Evolutionary conservation across 176 grass and related monocot species (phyloP), one percentile per base, ranked within the genome.

Genomic region (Echinochloa phyllopogon): DNA sequence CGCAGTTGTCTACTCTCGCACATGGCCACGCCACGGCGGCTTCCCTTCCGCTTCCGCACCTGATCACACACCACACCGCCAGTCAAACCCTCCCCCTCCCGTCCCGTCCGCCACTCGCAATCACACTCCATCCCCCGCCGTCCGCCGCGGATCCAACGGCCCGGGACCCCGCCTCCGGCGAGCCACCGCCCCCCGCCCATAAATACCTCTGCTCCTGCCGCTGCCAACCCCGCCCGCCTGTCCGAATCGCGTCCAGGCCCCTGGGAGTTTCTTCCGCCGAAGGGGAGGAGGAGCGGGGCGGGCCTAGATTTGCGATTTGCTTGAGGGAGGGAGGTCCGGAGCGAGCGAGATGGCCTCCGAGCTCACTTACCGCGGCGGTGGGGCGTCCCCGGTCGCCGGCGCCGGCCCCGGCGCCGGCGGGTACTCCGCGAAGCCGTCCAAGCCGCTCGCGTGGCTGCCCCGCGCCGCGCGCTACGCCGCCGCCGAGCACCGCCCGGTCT

Each of bases 311-410:
- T 10, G 10, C 68, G 69, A 73, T 73, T 73, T 10, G 10, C 68
- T 33, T 33, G 42, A 48, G n/a, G 68, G 10, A 27, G 36, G 29
- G 1, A 33, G 16, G 9, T n/a, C n/a, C n/a, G n/a, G n/a, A n/a
- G n/a, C n/a, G 50, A 40, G 73, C 23, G 65, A 48, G 59, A 97
- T 97, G 94, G 92, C 94, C 42, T 97, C 94, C 60, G 94, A 97
- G 90, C 92, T 97, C 25, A 94, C 87, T 21, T 92, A 85, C 85
- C 94, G 94, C 69, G 90, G 91, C 43, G 89, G 91, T 24, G 65
- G 64, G 36, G 58, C 86, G 43, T n/a, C 72, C 73, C 38, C 62
- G 15, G 72, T 43, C 53, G 75, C 77, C 52, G 64, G 68, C 21
- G 77, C 65, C 14, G 71, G 47, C 15, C 36, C 68, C 6, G 76